Evolutionary conservation across 1,139 yeast genomes (phyloP).

Genomic region (Scheffersomyces illinoinensis): DNA sequence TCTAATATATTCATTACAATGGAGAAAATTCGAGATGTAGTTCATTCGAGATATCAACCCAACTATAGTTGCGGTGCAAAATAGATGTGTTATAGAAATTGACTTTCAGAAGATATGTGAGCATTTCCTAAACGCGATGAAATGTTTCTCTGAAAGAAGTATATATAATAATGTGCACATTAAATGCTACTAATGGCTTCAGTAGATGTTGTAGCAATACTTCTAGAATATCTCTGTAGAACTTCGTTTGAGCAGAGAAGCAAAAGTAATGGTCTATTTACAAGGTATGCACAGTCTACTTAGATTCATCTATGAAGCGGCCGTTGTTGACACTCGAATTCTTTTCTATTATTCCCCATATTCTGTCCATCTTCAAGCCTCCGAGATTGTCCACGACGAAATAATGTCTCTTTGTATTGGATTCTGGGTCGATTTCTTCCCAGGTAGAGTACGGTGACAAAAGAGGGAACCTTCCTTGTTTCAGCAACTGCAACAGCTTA

Average conservation of each 20-base stretch:
- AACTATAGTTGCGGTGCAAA: no score
- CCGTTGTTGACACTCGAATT: slow-evolving; percentile 71
- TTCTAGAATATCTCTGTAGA: background rate
- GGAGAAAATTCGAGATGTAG: background rate
- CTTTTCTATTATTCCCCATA: slow-evolving; percentile 77
- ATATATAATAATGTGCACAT: no score
- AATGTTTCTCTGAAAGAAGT: no score
- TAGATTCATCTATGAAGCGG: slow-evolving; percentile 33
- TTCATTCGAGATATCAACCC: no score
- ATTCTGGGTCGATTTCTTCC: slow-evolving; percentile 44
- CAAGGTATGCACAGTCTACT: background rate
- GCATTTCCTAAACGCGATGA: no score
- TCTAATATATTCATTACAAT: background rate
- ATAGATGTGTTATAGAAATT: no score
- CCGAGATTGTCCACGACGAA: slow-evolving; percentile 76
- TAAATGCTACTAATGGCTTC: no score
- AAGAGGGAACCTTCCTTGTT: slow-evolving; percentile 24
- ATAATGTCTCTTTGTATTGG: slow-evolving; percentile 39
- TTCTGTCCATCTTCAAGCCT: slow-evolving; percentile 78
- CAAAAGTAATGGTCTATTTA: background rate
- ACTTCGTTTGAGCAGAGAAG: background rate
- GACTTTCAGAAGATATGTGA: no score
- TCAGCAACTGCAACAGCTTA: slow-evolving; percentile 36
- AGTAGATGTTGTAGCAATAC: background rate
- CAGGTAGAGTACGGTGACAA: slow-evolving; percentile 63